Conservation (phyloP, 129 eudicot species). For the Chrysanthemum lavandulifolium region DNA sequence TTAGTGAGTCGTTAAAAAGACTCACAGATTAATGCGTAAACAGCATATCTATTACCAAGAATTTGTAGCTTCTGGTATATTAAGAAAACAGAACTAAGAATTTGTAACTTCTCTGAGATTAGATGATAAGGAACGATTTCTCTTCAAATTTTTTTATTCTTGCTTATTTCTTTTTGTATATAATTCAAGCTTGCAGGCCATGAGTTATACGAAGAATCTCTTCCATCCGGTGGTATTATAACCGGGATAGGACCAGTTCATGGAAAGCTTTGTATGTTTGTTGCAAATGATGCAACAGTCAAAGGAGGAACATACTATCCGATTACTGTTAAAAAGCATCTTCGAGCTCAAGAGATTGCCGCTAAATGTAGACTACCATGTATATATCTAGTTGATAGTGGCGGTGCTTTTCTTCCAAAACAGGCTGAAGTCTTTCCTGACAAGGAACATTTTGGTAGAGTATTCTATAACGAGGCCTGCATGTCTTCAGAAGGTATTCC, state of each 20-base stretch:
- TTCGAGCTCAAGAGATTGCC: constrained; percentile 97
- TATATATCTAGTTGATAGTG: constrained; percentile 94
- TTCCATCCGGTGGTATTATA: constrained; percentile 82
- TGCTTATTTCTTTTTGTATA: constrained; percentile 16
- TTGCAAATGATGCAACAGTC: constrained; percentile 96
- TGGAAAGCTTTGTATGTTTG: constrained; percentile 88
- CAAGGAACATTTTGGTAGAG: constrained; percentile 90
- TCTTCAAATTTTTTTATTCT: background rate
- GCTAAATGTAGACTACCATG: constrained; percentile 88
- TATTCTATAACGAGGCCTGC: constrained; percentile 83
- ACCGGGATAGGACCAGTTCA: constrained; percentile 96
- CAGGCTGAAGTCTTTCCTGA: constrained; percentile 98
- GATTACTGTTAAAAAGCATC: constrained; percentile 87
- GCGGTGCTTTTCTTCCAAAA: constrained; percentile 97
- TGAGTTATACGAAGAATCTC: constrained; percentile 69
- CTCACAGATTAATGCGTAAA: background rate
- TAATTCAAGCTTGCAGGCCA: constrained; percentile 83
- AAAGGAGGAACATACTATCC: constrained; percentile 96
- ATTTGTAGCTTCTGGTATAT: constrained; percentile 1
- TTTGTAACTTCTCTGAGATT: background rate
- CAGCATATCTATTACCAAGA: background rate
- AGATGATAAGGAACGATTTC: constrained; percentile 6
- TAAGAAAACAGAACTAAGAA: background rate
- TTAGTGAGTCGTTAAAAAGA: background rate
- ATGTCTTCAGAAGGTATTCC: constrained; percentile 97